Percentiles rank a stretch among this genome's conserved stretches.
phyloP scores from a whole-genome alignment of 345 rosid genomes.

The Acer yangbiense region DNA sequence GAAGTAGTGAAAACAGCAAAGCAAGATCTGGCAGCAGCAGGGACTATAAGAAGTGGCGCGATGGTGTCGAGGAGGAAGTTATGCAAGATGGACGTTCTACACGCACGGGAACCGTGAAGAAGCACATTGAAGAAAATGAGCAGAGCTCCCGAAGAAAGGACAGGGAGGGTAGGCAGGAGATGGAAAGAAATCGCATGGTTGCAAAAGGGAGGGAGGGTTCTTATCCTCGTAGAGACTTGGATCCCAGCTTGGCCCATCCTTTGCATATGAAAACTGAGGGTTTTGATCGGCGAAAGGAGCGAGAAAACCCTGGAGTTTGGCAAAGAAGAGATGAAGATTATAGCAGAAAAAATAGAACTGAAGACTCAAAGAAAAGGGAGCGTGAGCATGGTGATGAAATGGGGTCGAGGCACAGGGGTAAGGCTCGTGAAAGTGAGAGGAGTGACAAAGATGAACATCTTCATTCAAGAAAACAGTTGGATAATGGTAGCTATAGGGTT shows the following conservation, averaged over 20 bases:
- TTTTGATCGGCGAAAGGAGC: conserved; percentile 70
- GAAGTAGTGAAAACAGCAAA: conserved; percentile 92
- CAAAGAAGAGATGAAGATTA: conserved; percentile 68
- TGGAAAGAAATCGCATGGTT: conserved; percentile 50
- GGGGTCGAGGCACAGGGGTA: conserved; percentile 68
- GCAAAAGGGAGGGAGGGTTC: conserved; percentile 62
- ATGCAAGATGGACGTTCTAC: conserved; percentile 57
- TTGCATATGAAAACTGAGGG: conserved; percentile 54
- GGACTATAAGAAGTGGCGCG: conserved; percentile 68
- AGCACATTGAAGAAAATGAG: conserved; percentile 56
- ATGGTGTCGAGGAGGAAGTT: conserved; percentile 82
- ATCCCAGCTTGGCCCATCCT: conserved; percentile 40
- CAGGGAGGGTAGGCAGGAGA: conserved; percentile 57
- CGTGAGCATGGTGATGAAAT: conserved; percentile 69
- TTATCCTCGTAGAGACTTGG: conserved; percentile 58
- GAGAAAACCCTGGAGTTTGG: conserved; percentile 58
- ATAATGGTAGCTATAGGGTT: conserved; percentile 62
- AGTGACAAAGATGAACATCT: conserved; percentile 65
- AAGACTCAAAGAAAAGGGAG: conserved; percentile 73
- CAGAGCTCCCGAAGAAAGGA: conserved; percentile 59
- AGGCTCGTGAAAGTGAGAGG: conserved; percentile 67
- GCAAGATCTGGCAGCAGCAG: conserved; percentile 83
- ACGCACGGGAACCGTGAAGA: conserved; percentile 43
- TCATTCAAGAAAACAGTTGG: conserved; percentile 67
- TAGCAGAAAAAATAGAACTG: conserved; percentile 59